Evolutionary conservation across 2,329 filamentous ascomycete species (phyloP), one percentile per base, ranked within the genome.

Genomic region (Cercospora berteroae): DNA sequence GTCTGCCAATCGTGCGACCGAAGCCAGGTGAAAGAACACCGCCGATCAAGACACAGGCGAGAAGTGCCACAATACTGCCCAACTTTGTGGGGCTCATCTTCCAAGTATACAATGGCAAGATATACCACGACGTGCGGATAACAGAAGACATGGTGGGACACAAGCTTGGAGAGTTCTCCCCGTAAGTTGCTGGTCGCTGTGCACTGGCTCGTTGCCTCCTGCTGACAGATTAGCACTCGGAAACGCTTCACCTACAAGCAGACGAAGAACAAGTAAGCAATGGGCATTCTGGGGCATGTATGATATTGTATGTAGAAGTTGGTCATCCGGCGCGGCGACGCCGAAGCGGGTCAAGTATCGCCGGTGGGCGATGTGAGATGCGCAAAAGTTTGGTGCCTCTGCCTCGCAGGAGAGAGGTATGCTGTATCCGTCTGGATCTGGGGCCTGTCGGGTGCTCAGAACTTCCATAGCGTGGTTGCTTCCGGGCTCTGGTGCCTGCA

Each of bases 61-160:
- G 94, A 71, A 87, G 90, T 65, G 94, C 94, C 33, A 96, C 93
- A 5, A 95, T 97, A 75, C 85, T 97, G 65, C 94, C 94, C 70
- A 96, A 91, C 80, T 97, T 97, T 78, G 92, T 97, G 63, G 93
- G 93, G 13, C 83, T 96, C 75, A 89, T 88, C 78, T 97, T 97
- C 80, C 90, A 94, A 80, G 87, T 97, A 67, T 90, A 97, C 83
- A 96, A 97, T 79, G 94, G 94, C 76, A 96, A 95, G 83, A 86
- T 86, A 33, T 97, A 97, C 80, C 82, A 90, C 74, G 91, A 95
- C 73, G 85, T 97, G 64, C 86, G 85, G 72, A 91, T 97, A 70
- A 96, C 93, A 16, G 94, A 97, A 79, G 92, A 97, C 76, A 97
- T 97, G 94, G 94, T 97, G 60, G 94, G 94, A 63, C 91, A 95